Evolutionary conservation across 169 alveolate species (phyloP).

Genomic region (Miamiensis avidus): DNA sequence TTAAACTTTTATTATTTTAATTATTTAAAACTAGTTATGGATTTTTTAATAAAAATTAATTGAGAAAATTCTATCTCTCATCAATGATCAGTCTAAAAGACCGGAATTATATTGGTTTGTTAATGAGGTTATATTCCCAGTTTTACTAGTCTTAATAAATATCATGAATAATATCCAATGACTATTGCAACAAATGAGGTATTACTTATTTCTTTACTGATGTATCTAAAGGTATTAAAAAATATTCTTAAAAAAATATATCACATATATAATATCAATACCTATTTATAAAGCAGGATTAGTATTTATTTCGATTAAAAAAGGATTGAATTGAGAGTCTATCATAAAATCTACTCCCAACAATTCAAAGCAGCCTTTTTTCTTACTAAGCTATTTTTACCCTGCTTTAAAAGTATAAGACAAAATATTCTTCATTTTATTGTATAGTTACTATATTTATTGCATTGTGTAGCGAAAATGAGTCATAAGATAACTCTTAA

Average conservation of each 20-base stretch:
- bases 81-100: no score
- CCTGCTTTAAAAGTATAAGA: constrained; percentile 46
- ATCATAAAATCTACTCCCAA: constrained; percentile 83
- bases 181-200: neutral
- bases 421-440: constrained; percentile 51
- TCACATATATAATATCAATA: constrained; percentile 14
- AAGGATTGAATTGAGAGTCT: constrained; percentile 69
- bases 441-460: constrained; percentile 29
- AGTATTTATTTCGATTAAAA: constrained; percentile 78
- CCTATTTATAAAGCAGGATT: constrained; percentile 73
- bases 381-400: constrained; percentile 52
- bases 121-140: no score
- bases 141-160: no score
- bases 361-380: constrained; percentile 78
- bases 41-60: no score
- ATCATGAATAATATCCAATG: no score
- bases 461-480: no score
- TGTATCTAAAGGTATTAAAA: neutral
- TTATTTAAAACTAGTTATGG: no score
- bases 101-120: no score
- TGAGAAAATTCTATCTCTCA: no score
- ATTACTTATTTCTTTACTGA: neutral
- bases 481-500: constrained; percentile 36
- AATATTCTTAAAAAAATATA: no score
- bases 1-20: no score